A percentile compares a stretch with the other conserved stretches of the same genome.
Conservation (phyloP, 78 protist genomes). For the Acrasis kona region DNA sequence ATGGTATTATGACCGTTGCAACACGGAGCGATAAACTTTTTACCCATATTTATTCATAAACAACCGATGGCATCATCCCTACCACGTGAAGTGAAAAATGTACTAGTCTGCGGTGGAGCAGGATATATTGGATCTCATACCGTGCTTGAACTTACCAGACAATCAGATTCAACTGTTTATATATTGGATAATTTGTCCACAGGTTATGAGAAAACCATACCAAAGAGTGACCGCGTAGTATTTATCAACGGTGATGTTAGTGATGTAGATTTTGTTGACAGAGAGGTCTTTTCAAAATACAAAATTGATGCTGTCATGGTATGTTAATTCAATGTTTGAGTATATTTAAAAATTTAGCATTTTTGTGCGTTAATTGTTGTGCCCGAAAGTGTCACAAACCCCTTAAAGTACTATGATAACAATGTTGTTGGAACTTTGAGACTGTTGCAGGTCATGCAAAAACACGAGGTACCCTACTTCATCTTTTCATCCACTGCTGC, state of each 20-base stretch:
- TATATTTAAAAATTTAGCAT: constrained; percentile 8
- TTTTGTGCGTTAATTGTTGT: constrained; percentile 1
- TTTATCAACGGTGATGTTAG: constrained; percentile 19
- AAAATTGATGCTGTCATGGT: constrained; percentile 7
- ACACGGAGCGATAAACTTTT: too few species aligned
- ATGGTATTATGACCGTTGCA: too few species aligned
- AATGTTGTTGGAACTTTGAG: constrained; percentile 75
- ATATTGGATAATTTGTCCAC: constrained; percentile 71
- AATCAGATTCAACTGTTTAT: constrained; percentile 67
- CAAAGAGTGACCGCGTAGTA: neutral
- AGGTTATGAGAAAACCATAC: neutral
- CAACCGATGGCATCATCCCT: too few species aligned
- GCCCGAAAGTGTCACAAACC: constrained; percentile 81
- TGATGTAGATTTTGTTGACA: neutral
- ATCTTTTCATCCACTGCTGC: constrained; percentile 96
- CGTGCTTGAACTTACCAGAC: constrained; percentile 45
- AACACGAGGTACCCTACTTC: constrained; percentile 36
- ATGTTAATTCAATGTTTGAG: neutral
- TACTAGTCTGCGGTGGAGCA: constrained; percentile 74
- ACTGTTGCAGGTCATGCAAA: constrained; percentile 62
- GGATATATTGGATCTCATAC: constrained; percentile 97
- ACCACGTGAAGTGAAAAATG: too few species aligned
- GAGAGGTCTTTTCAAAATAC: neutral
- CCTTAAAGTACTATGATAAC: constrained; percentile 80
- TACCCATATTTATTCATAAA: too few species aligned